Evolutionary conservation across 768 basidiomycete species (phyloP), one percentile per base, ranked within the genome.

Genomic region (Trametes cubensis): DNA sequence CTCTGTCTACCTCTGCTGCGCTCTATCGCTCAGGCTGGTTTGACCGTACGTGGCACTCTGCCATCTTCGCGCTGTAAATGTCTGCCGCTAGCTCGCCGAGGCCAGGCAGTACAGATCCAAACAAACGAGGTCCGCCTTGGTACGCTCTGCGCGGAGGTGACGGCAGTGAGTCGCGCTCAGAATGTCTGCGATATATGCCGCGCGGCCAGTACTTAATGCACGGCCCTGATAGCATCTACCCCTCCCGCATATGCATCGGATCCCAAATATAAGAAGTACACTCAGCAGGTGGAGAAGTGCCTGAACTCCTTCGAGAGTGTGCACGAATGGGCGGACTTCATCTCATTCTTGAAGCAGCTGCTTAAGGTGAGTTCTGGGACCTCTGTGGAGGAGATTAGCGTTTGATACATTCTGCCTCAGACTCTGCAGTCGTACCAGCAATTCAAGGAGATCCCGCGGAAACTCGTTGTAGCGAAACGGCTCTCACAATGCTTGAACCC

Each of bases 271-370:
- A 94, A 92, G 79, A 97, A 97, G 76, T 98, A 94, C 76, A 80
- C 88, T 0, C 87, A 89, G 58, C 91, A 94, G 69, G 92, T 99
- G 50, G 97, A 99, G 73, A 90, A 89, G 76, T 94, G 92, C 67
- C 80, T 99, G 49, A 89, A 87, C 63, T 88, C 94, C 1, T 98
- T 99, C 70, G 95, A 97, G 71, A 92, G 87, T 70, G 94, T 97
- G 61, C 93, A 96, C 60, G 97, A 99, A 78, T 99, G 97, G 97
- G 95, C 97, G 62, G 97, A 99, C 78, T 98, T 95, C 74, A 98
- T 97, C 71, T 89, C 95, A 42, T 99, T 98, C 77, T 75, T 99
- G 74, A 95, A 95, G 72, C 90, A 95, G 67, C 76, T 97, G 62
- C 83, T 96, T 62, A 97, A 97, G 83, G 94, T 92, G 68, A 54